Base-by-base conservation (phyloP, 106 monocot genomes). In the Triglochin maritima region DNA sequence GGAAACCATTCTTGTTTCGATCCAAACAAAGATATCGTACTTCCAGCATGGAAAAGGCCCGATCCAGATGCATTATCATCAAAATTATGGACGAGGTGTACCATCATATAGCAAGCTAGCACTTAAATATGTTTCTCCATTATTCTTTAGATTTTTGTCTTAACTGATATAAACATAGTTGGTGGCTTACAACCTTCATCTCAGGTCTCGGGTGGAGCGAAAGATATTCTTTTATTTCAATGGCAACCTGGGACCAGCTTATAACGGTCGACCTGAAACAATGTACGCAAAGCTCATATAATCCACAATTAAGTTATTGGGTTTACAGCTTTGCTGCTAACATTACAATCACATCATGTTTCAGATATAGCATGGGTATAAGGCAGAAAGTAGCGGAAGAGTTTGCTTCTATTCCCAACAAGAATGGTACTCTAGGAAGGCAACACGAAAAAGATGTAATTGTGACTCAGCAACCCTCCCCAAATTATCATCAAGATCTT, bases 1-100 rank as follows among this genome's bases (percentile, higher is more conserved):
- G 96, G 96, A 56, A 44, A 82, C 55, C 96, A 98, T 77, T 85
- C 96, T 52, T 93, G 96, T 68, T 98, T 91, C 73, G 96, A 92
- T 45, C 91, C 91, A 59, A 68, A 70, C 47, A 98, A 98, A 79
- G 96, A 98, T 86, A 76, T 98, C 50, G 96, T 98, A 29, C 81
- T 98, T 73, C 96, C 96, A 17, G 85, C 91, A 49, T 98, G 96
- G 96, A 84, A 98, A 70, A 63, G 47, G 13, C 88, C 91, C 29
- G 71, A 98, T 55, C 78, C 86, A 42, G 80, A 69, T 62, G 78
- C 86, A 3, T 67, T 98, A 57, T 72, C 76, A 74, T 66, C 77
- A 70, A 98, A 81, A 69, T 58, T 86, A 9, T 98, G 89, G 94
- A 62, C 82, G 6, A 94, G 89, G 94, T 94, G 68, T 5, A 57